These are phyloP conservation scores for Zea mays DNA, from an alignment of 176 grass and related monocot genomes.

Conservation along the genomic window Zm-B73-REFERENCE-NAM-5.0 NC_050096.1:258041501-258042000, in stretches of 20 bases:
- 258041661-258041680: conserved; percentile 97
- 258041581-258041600: conserved; percentile 28
- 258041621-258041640: conserved; percentile 58
- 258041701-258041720: conserved; percentile 84
- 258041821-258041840: not conserved
- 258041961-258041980: not conserved
- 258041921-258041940: not conserved
- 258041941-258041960: not conserved
- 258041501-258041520: not conserved
- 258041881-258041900: conserved; percentile 14
- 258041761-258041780: conserved; percentile 82
- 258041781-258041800: conserved; percentile 74
- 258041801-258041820: conserved; percentile 30
- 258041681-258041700: conserved; percentile 91
- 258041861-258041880: conserved; percentile 14
- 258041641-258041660: conserved; percentile 97
- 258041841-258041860: not conserved
- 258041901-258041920: not conserved
- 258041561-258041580: not conserved
- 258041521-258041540: conserved; percentile 4
- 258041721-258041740: conserved; percentile 80
- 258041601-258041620: not conserved
- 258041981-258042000: not conserved
- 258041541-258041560: conserved; percentile 19
- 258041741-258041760: conserved; percentile 59